A percentile compares a stretch with the other conserved stretches of the same genome.
Conservation (phyloP, 2,329 filamentous ascomycete species). For the Aspergillus brasiliensis region DNA sequence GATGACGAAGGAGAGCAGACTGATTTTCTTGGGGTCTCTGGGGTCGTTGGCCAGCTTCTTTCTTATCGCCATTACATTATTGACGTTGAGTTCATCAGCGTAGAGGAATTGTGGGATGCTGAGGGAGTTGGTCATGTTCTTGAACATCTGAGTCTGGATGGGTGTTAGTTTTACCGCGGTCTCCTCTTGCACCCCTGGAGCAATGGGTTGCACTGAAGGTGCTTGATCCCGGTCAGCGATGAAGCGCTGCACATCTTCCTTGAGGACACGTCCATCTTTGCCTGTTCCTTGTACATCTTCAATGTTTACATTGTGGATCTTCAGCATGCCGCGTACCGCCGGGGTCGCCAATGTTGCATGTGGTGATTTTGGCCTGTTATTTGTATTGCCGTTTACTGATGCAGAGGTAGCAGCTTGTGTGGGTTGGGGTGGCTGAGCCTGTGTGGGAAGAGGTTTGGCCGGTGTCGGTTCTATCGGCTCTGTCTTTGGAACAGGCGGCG, state of each 20-base stretch:
- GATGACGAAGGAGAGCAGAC: constrained; percentile 91
- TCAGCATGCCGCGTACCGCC: constrained; percentile 84
- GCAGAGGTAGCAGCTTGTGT: constrained; percentile 10
- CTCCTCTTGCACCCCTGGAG: constrained; percentile 62
- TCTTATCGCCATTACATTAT: constrained; percentile 71
- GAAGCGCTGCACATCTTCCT: constrained; percentile 84
- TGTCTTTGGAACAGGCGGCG: constrained; percentile 28
- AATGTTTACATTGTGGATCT: constrained; percentile 77
- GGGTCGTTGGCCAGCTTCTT: constrained; percentile 68
- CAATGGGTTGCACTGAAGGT: constrained; percentile 28
- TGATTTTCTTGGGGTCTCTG: constrained; percentile 65
- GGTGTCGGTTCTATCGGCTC: constrained; percentile 33
- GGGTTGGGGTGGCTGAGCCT: constrained; percentile 21
- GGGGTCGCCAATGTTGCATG: constrained; percentile 81
- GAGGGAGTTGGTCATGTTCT: constrained; percentile 90
- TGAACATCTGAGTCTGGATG: constrained; percentile 93
- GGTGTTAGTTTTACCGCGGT: constrained; percentile 70
- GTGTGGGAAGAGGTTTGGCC: constrained; percentile 17
- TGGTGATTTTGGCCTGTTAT: constrained; percentile 52
- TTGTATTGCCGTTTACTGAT: constrained; percentile 5
- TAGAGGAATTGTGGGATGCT: constrained; percentile 95
- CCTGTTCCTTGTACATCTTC: constrained; percentile 79
- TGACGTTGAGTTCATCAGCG: constrained; percentile 84
- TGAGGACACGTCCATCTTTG: constrained; percentile 85
- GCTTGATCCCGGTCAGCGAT: constrained; percentile 56